Percentiles rank a stretch among this genome's conserved stretches.
Conservation (phyloP, 192 early-diverging fungal genomes). For the Rhizophagus clarus region DNA sequence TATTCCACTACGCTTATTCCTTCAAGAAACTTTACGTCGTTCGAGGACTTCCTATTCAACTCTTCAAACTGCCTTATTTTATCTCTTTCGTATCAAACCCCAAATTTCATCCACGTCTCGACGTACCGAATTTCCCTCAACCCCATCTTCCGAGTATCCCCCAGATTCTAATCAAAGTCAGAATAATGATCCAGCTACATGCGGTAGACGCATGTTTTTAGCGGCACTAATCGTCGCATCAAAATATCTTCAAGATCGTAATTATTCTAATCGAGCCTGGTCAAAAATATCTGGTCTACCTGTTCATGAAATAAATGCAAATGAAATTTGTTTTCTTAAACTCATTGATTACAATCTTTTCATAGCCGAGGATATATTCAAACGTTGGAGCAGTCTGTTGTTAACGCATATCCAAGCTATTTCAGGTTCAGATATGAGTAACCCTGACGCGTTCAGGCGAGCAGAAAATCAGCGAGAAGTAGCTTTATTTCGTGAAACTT, state of each 20-base stretch:
- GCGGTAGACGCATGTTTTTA: slow-evolving; percentile 83
- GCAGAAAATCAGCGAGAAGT: slow-evolving; percentile 27
- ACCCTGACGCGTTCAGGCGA: slow-evolving; percentile 24
- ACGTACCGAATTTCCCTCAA: slow-evolving; percentile 12
- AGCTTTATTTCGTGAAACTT: slow-evolving; percentile 12
- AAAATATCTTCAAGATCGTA: slow-evolving; percentile 86
- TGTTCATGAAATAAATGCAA: slow-evolving; percentile 74
- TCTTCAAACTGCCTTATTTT: slow-evolving; percentile 76
- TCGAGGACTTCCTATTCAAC: slow-evolving; percentile 79
- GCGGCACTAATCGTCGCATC: slow-evolving; percentile 83
- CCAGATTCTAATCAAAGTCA: slow-evolving; percentile 18
- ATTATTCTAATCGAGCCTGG: slow-evolving; percentile 88
- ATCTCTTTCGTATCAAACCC: slow-evolving; percentile 57
- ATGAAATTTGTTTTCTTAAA: slow-evolving; percentile 78
- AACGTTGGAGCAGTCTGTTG: slow-evolving; percentile 54
- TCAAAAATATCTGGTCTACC: slow-evolving; percentile 82
- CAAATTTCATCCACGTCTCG: slow-evolving; percentile 28
- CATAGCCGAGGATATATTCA: slow-evolving; percentile 59
- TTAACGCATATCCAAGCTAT: slow-evolving; percentile 43
- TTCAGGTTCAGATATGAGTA: slow-evolving; percentile 24
- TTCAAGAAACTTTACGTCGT: slow-evolving; percentile 74
- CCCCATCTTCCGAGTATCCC: neutral
- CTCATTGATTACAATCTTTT: slow-evolving; percentile 79
- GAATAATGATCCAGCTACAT: slow-evolving; percentile 37
- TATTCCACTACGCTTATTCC: slow-evolving; percentile 64